These are phyloP conservation scores for Cordyceps tenuipes DNA, from an alignment of 2,329 filamentous ascomycete species.

Conservation along the genomic window DNA sequence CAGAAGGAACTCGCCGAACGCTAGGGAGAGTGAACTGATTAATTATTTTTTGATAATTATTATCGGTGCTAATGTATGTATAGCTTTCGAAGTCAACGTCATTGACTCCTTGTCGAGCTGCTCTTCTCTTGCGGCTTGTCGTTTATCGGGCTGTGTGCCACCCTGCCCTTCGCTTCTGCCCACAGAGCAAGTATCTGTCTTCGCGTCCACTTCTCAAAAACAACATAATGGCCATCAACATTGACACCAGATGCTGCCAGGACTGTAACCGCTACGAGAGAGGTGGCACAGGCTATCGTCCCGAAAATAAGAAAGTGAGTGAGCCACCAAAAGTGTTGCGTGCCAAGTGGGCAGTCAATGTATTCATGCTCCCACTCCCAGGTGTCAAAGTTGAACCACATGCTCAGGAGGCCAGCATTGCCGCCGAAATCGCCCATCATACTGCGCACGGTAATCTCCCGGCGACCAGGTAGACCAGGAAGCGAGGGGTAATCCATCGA, in stretches of 20 bases:
- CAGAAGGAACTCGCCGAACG: neutral
- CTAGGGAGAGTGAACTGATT: neutral
- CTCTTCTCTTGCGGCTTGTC: conserved; percentile 1
- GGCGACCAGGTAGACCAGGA: conserved; percentile 51
- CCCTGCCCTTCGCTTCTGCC: neutral
- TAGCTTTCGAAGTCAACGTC: neutral
- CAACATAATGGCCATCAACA: conserved; percentile 22
- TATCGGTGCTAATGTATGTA: conserved; percentile 6
- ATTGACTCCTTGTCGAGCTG: neutral
- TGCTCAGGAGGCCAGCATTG: conserved; percentile 77
- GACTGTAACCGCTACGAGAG: conserved; percentile 19
- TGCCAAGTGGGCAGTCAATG: conserved; percentile 66
- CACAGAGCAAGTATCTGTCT: neutral
- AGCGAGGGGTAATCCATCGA: conserved; percentile 31
- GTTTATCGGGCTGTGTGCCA: neutral
- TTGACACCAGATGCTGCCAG: conserved; percentile 27
- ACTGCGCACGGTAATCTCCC: conserved; percentile 88
- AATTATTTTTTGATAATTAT: neutral
- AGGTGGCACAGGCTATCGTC: conserved; percentile 25
- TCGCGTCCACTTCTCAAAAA: conserved; percentile 13
- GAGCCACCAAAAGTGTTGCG: conserved; percentile 91
- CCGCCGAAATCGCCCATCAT: conserved; percentile 99
- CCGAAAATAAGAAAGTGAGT: conserved; percentile 66
- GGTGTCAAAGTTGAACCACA: conserved; percentile 71
- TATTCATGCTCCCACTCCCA: conserved; percentile 82